These are phyloP conservation scores for Podila clonocystis DNA, from an alignment of 192 early-diverging fungal genomes.

Conservation along the genomic window DNA sequence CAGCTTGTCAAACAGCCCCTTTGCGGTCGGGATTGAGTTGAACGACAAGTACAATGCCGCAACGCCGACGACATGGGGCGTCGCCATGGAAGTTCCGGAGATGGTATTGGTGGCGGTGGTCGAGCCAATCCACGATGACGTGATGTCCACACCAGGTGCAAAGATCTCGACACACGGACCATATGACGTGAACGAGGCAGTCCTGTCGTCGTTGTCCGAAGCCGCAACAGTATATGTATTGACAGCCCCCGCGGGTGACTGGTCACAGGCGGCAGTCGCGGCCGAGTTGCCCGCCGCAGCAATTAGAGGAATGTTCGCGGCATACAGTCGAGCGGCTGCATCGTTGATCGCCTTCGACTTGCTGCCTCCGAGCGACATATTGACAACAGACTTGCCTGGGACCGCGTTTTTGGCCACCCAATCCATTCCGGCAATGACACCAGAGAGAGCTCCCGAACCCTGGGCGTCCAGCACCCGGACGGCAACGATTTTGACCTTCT, in stretches of 20 bases:
- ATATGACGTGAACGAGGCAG: constrained; percentile 58
- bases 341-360: constrained; percentile 55
- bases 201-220: constrained; percentile 42
- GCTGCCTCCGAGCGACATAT: constrained; percentile 70
- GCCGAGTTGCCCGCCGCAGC: constrained; percentile 70
- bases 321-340: constrained; percentile 34
- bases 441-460: constrained; percentile 61
- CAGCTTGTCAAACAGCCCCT: constrained; percentile 11
- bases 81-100: constrained; percentile 68
- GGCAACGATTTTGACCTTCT: constrained; percentile 61
- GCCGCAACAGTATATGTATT: constrained; percentile 59
- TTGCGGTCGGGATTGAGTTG: constrained; percentile 5
- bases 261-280: constrained; percentile 60
- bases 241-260: constrained; percentile 55
- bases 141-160: constrained; percentile 67
- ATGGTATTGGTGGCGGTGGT: constrained; percentile 39
- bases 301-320: constrained; percentile 55
- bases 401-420: constrained; percentile 43
- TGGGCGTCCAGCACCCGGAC: constrained; percentile 66
- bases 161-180: constrained; percentile 70
- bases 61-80: constrained; percentile 65
- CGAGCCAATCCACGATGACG: constrained; percentile 46
- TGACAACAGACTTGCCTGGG: constrained; percentile 53
- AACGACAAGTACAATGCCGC: constrained; percentile 53
- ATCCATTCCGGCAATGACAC: constrained; percentile 63